Base-by-base conservation (phyloP, 164 flowering plant species). In the Piper betle region DNA sequence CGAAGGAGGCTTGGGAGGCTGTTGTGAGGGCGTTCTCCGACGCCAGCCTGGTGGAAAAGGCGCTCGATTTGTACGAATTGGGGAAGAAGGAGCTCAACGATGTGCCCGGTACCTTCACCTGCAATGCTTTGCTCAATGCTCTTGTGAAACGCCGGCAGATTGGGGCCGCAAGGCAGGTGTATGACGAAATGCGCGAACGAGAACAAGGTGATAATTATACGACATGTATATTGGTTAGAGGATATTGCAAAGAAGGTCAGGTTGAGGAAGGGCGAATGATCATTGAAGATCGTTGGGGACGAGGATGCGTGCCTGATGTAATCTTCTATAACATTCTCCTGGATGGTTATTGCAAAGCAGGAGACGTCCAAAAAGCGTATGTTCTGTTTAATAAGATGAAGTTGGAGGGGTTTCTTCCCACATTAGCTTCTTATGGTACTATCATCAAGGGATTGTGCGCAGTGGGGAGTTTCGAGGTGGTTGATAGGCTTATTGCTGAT, bases 321-420 rank as follows among this genome's bases (percentile, higher is more conserved):
- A 84, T 86, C 41, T 88, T 91, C 42, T 91, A 91, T 41, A 91
- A 91, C 64, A 80, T 72, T 4, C 81, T 88, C 3, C 80, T 91
- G 63, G 78, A 82, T 77, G 96, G 97, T 1, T 88, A 79, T 69
- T 78, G 84, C 66, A 86, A 64, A 76, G 82, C 59, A 66, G 91
- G 93, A 60, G 82, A 80, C 37, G 61, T 76, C 63, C 65, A 38
- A 25, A 71, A 56, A n/a, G 96, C 83, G 37, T 59, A 57, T 73
- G 25, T 4, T 55, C 75, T 91, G 62, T 75, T 83, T 39, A 72
- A 61, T 66, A 78, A 83, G 64, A 69, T 88, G 77, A 84, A 88
- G 66, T n/a, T 69, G 66, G 83, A 81, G 66, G 91, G 93, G 0
- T 80, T 87, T 73, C 57, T 83, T 61, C 91, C 97, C 8, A 78